Percentiles rank a stretch among this genome's conserved stretches.
phyloP scores from a whole-genome alignment of 1,284 basidiomycete species.

The Cutaneotrichosporon sp. region DNA sequence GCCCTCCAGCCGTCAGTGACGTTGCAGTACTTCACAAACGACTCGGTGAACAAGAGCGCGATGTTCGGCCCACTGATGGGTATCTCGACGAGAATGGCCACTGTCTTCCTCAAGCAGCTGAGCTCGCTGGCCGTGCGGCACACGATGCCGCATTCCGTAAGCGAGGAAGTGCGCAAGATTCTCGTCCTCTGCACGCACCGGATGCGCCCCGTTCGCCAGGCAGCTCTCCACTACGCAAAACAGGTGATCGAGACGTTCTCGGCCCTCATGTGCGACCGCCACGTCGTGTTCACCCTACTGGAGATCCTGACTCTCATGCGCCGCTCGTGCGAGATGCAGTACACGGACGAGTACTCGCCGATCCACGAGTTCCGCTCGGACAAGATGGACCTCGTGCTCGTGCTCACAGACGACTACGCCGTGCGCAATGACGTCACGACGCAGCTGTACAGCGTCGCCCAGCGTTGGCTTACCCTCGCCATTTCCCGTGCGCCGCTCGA shows the following conservation, averaged over 20 bases:
- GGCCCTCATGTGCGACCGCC: constrained; percentile 84
- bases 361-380: constrained; percentile 76
- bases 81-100: constrained; percentile 72
- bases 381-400: constrained; percentile 66
- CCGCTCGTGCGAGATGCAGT: constrained; percentile 84
- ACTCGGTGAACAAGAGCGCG: constrained; percentile 67
- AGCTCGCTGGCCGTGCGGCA: constrained; percentile 72
- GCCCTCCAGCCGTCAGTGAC: constrained; percentile 75
- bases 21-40: constrained; percentile 83
- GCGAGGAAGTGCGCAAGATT: constrained; percentile 68
- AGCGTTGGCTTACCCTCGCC: constrained; percentile 77
- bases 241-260: constrained; percentile 88
- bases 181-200: constrained; percentile 79
- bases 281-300: constrained; percentile 80
- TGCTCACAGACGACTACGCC: constrained; percentile 81
- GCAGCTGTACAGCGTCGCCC: constrained; percentile 67
- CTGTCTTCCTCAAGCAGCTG: constrained; percentile 59
- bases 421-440: constrained; percentile 78
- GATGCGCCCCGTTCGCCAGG: constrained; percentile 70
- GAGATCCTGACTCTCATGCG: constrained; percentile 88
- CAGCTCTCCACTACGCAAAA: constrained; percentile 77
- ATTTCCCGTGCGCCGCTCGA: constrained; percentile 85
- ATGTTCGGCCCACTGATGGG: constrained; percentile 69
- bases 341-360: constrained; percentile 90
- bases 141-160: constrained; percentile 66